Percentiles rank a stretch among this genome's conserved stretches.
Conservation (phyloP, 495 filamentous ascomycete genomes). For the Trichocladium antarcticum region DNA sequence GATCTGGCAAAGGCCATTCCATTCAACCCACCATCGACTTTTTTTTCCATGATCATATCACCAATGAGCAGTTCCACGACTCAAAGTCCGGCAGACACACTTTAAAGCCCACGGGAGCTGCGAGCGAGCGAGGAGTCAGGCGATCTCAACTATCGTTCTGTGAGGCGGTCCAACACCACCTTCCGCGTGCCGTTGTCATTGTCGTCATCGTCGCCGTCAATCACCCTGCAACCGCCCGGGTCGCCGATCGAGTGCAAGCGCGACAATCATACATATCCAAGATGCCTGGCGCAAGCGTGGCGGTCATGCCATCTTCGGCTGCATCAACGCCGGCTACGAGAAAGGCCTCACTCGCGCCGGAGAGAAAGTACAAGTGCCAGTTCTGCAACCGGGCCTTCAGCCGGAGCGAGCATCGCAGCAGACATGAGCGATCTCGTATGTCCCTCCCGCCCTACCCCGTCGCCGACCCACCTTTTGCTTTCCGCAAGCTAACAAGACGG, state of each 20-base stretch:
- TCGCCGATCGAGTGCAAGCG: constrained; percentile 28
- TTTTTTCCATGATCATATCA: constrained; percentile 44
- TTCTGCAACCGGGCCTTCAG: constrained; percentile 97
- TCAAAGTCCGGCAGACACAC: constrained; percentile 44
- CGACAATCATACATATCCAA: constrained; percentile 31
- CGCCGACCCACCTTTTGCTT: background rate
- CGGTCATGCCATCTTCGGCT: constrained; percentile 44
- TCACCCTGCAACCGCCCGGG: constrained; percentile 20
- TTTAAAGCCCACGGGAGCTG: constrained; percentile 49
- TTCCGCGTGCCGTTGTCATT: constrained; percentile 23
- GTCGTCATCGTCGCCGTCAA: constrained; percentile 28
- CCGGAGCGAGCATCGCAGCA: constrained; percentile 89
- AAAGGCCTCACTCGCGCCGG: constrained; percentile 52
- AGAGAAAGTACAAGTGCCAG: constrained; percentile 99
- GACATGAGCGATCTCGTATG: constrained; percentile 98
- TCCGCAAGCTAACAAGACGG: constrained; percentile 3
- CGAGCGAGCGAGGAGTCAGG: constrained; percentile 40
- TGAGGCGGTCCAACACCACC: constrained; percentile 26
- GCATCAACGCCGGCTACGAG: constrained; percentile 50
- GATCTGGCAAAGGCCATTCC: constrained; percentile 21
- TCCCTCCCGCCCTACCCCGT: constrained; percentile 24
- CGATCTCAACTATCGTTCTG: constrained; percentile 44
- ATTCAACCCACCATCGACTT: constrained; percentile 12
- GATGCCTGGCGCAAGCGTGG: constrained; percentile 58
- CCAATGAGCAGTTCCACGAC: constrained; percentile 47